Base-by-base conservation (phyloP, 208 protist genomes). In the Strigomonas galati region DNA sequence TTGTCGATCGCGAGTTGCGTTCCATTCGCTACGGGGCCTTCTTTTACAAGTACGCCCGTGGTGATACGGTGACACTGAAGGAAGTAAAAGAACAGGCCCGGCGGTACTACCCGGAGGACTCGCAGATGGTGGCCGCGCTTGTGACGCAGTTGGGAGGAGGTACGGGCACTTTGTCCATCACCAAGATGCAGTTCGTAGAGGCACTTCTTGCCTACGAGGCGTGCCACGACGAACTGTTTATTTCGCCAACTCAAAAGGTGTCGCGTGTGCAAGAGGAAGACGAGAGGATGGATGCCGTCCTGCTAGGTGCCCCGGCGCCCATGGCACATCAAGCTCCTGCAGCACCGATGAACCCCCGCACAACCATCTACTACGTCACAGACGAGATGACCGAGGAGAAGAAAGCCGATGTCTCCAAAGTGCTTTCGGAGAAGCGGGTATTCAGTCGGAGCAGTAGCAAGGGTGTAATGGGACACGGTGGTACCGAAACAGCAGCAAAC, bases 21-120 rank as follows among this genome's bases (percentile, higher is more conserved):
- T 61, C 43, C 53, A 82, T 92, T n/a, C 81, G 79, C 14, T 85
- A 80, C 31, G 80, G 85, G 30, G 85, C 85, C 0, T 84, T 95
- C 65, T 95, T 95, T 59, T 81, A 77, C 78, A 95, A 95, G 71
- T 95, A 90, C 71, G 76, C 85, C 35, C 0, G 3, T 74, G 43
- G 51, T 9, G 52, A 61, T 4, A 71, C 69, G 9, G 71, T 95
- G 17, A 57, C 52, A 26, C 65, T 81, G 26, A 48, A 56, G 10
- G 77, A 89, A 40, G 74, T 92, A 40, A 58, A 78, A 37, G 62
- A 64, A 44, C 76, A 86, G 58, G 87, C 87, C 31, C 52, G 65
- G 28, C 64, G 73, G 15, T 74, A 76, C 35, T 90, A 87, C 63
- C 82, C 82, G 0, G 84, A 84, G 48, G 89, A 93, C 61, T 53